Evolutionary conservation across 2,329 filamentous ascomycete genomes (phyloP).

Genomic region (Moelleriella libera): DNA sequence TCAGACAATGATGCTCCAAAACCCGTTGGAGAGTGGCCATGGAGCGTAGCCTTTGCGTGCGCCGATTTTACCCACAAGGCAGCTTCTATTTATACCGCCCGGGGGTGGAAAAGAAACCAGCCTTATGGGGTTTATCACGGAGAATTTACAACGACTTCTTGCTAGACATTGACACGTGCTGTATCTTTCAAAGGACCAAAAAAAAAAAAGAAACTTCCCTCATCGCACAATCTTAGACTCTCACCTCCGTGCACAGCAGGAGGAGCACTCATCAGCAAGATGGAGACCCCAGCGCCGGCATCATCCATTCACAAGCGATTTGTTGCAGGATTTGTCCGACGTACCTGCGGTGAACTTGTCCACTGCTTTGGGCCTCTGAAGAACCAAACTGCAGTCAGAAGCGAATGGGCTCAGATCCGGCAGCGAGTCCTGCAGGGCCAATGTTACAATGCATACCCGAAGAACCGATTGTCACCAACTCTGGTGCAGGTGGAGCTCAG

Average conservation of each 20-base stretch:
- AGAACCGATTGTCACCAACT: background rate
- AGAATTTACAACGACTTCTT: too few relatives aligned
- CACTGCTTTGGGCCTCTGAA: slow-evolving; percentile 3
- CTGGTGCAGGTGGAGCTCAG: background rate
- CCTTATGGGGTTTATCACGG: background rate
- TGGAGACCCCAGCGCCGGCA: background rate
- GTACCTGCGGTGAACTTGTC: slow-evolving; percentile 2
- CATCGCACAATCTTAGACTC: background rate
- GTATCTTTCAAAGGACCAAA: too few relatives aligned
- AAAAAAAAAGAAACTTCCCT: background rate
- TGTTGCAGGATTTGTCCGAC: slow-evolving; percentile 5
- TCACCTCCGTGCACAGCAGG: background rate
- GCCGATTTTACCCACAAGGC: too few relatives aligned
- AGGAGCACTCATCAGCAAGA: background rate
- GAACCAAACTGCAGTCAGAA: background rate
- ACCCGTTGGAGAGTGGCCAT: too few relatives aligned
- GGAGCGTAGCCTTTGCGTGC: too few relatives aligned
- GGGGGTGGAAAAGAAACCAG: background rate
- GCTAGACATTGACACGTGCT: too few relatives aligned
- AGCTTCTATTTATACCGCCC: background rate
- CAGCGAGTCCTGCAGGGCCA: slow-evolving; percentile 1
- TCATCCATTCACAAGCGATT: slow-evolving; percentile 3
- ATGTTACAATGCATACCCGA: slow-evolving; percentile 1
- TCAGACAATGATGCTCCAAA: background rate
- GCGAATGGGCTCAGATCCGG: slow-evolving; percentile 2